These are phyloP conservation scores for Sarcodon sp. DNA, from an alignment of 768 basidiomycete species.

Conservation along the genomic window DNA sequence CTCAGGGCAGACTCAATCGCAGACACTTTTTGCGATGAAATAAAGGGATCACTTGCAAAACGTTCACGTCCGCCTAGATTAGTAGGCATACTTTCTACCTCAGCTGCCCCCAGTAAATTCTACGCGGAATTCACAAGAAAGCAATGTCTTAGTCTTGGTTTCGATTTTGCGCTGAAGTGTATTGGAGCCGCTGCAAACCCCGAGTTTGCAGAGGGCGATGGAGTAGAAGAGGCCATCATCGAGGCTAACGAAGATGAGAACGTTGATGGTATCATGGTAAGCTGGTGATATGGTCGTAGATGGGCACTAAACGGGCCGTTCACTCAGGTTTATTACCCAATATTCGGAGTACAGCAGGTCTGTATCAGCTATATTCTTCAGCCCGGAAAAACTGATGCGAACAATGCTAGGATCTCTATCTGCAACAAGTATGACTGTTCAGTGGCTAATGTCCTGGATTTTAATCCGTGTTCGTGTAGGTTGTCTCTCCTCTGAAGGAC, in stretches of 20 bases:
- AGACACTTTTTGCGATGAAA: constrained; percentile 55
- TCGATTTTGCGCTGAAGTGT: constrained; percentile 70
- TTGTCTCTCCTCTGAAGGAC: constrained; percentile 93
- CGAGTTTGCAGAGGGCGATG: constrained; percentile 63
- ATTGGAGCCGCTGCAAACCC: constrained; percentile 51
- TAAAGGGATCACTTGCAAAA: constrained; percentile 31
- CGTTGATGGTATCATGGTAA: constrained; percentile 92
- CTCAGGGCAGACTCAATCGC: constrained; percentile 74
- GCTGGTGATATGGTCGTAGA: constrained; percentile 10
- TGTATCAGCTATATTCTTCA: constrained; percentile 13
- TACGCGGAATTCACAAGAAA: constrained; percentile 89
- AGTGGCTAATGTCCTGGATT: constrained; percentile 1
- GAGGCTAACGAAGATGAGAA: constrained; percentile 82
- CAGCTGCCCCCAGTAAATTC: constrained; percentile 62
- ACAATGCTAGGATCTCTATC: constrained; percentile 84
- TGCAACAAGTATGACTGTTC: constrained; percentile 62
- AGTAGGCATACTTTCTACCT: constrained; percentile 85
- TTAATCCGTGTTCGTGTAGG: constrained; percentile 23
- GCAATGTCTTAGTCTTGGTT: constrained; percentile 81
- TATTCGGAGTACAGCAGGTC: constrained; percentile 84
- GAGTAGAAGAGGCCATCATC: constrained; percentile 92
- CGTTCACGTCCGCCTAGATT: constrained; percentile 48
- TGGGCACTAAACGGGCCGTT: constrained; percentile 1
- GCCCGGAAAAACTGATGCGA: constrained; percentile 1
- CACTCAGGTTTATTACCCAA: constrained; percentile 85